Evolutionary conservation across 2,329 filamentous ascomycete genomes (phyloP).

Genomic region (Hymenoscyphus linearis): DNA sequence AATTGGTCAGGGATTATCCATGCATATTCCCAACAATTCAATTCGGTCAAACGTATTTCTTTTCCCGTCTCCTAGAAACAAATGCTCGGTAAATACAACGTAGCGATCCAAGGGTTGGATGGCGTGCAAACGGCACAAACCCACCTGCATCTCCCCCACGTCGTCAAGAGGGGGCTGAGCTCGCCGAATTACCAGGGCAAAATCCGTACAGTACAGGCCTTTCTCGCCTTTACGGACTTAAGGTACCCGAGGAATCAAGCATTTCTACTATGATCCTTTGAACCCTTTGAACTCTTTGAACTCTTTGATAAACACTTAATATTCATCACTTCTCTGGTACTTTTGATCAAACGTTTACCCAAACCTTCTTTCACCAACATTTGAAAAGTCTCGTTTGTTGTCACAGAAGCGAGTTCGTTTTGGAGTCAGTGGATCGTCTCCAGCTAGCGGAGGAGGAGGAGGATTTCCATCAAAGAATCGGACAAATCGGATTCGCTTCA

Average conservation of each 20-base stretch:
- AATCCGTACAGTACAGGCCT: neutral
- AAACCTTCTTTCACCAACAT: neutral
- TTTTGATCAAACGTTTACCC: neutral
- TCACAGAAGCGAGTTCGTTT: neutral
- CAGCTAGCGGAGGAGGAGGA: neutral
- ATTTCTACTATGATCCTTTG: neutral
- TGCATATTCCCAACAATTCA: neutral
- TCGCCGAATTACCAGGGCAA: neutral
- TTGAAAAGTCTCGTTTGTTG: neutral
- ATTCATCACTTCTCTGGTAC: neutral
- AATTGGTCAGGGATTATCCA: no score
- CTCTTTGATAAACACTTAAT: neutral
- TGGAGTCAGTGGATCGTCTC: neutral
- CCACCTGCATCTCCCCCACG: neutral
- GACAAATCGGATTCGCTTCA: neutral
- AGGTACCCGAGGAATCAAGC: neutral
- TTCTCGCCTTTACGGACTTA: neutral
- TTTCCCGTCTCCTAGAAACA: neutral
- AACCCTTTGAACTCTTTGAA: neutral
- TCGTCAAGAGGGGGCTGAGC: neutral
- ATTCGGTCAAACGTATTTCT: neutral
- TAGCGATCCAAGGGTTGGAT: constrained; percentile 1
- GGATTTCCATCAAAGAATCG: neutral
- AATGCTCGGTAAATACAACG: neutral
- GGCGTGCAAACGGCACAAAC: neutral